A percentile compares a stretch with the other conserved stretches of the same genome.
Conservation (phyloP, 352 stramenopile genomes). For the Peronospora belbahrii region DNA sequence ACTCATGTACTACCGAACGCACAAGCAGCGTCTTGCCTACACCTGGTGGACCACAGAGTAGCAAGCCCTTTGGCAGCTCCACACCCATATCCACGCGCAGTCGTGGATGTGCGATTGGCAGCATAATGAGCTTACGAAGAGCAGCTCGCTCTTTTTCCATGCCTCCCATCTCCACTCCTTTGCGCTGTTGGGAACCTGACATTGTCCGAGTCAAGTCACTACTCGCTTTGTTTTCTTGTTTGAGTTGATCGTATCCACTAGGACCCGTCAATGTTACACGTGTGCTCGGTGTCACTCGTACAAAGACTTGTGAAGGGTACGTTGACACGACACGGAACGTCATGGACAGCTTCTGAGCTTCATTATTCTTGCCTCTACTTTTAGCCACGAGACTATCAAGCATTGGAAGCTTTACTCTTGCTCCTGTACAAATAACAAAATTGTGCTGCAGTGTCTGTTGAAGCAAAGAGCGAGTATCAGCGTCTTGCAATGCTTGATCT, state of each 20-base stretch:
- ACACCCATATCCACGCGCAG: conserved; percentile 36
- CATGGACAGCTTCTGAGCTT: conserved; percentile 7
- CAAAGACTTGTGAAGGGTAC: conserved; percentile 32
- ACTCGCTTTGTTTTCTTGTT: not conserved
- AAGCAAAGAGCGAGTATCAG: conserved; percentile 38
- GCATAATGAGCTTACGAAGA: conserved; percentile 62
- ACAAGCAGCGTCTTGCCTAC: conserved; percentile 81
- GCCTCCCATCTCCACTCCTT: conserved; percentile 41
- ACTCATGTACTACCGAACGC: conserved; percentile 54
- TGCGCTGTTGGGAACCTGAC: not conserved
- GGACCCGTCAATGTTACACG: conserved; percentile 47
- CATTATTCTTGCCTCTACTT: conserved; percentile 5
- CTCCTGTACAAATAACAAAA: conserved; percentile 31
- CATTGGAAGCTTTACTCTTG: conserved; percentile 35
- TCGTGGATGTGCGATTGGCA: conserved; percentile 34
- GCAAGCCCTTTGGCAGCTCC: conserved; percentile 61
- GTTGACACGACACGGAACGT: conserved; percentile 42
- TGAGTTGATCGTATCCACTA: not conserved
- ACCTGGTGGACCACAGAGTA: conserved; percentile 68
- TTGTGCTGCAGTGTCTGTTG: conserved; percentile 51
- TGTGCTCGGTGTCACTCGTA: conserved; percentile 32
- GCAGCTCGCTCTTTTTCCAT: conserved; percentile 53
- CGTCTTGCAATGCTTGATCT: conserved; percentile 17
- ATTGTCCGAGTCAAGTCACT: not conserved
- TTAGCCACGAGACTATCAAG: conserved; percentile 17